Evolutionary conservation across 2,329 filamentous ascomycete species (phyloP), one percentile per base, ranked within the genome.

Genomic region (Cladosporium sp.): DNA sequence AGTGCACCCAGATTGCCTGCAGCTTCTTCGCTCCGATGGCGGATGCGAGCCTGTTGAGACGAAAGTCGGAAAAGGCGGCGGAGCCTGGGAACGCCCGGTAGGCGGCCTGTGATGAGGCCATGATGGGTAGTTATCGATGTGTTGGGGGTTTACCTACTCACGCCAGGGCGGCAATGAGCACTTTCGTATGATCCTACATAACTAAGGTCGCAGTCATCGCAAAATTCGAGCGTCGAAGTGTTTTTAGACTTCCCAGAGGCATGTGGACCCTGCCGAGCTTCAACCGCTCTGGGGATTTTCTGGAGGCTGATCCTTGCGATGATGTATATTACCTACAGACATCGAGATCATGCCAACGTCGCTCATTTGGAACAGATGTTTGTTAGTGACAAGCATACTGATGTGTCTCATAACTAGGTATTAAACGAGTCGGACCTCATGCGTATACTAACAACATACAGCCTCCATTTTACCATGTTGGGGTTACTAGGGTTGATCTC

Each of bases 51-150:
- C 80, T 77, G 68, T 79, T 76, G 59, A 83, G 77, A 38, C 82
- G 81, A 71, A 84, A 84, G 70, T 82, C 80, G 28, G 81, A 84
- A 76, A 84, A 86, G 77, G 87, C 87, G 65, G 84, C 78, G 60
- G 82, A 81, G 70, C 84, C 84, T 55, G 83, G 81, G 66, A 85
- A 77, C 61, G 82, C 77, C 61, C 82, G 74, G 71, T 80, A 82
- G n/a, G 67, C 68, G 49, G 47, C 59, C 62, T 69, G 65, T 58
- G 49, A 55, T 14, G 68, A 68, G 15, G 62, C 59, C 70, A 72
- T 72, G 28, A 36, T 64, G 30, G 44, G n/a, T 28, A 15, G 2
- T 41, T 36, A 34, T 55, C 28, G 51, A 24, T 47, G 41, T 47
- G n/a, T 51, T 51, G 15, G 44, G 38, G 41, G 15, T 61, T 36